phyloP scores from a whole-genome alignment of 1,284 basidiomycete species.

The Singerocomus rubriflavus region DNA sequence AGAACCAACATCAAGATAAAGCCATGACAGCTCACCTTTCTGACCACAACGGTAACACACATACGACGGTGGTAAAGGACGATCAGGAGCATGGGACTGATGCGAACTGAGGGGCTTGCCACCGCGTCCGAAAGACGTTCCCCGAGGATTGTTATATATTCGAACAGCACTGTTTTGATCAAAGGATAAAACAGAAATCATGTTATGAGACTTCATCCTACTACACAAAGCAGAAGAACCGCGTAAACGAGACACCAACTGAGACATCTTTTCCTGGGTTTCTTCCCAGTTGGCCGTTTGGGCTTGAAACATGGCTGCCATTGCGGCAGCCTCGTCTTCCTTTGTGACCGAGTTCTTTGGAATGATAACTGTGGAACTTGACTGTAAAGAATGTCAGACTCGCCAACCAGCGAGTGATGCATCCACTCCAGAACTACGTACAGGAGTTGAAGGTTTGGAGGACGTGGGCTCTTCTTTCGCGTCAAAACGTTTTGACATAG shows the following conservation, averaged over 20 bases:
- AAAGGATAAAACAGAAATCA: slow-evolving; percentile 39
- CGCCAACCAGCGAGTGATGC: slow-evolving; percentile 16
- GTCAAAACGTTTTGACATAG: slow-evolving; percentile 91
- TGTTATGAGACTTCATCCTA: slow-evolving; percentile 65
- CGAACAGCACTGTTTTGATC: slow-evolving; percentile 61
- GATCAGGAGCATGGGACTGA: slow-evolving; percentile 51
- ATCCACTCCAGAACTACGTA: slow-evolving; percentile 26
- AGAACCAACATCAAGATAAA: slow-evolving; percentile 1
- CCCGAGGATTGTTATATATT: slow-evolving; percentile 64
- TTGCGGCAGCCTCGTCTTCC: slow-evolving; percentile 81
- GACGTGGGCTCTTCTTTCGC: slow-evolving; percentile 61
- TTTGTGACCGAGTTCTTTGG: slow-evolving; percentile 47
- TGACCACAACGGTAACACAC: slow-evolving; percentile 99
- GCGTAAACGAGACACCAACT: slow-evolving; percentile 71
- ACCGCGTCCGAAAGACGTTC: slow-evolving; percentile 54
- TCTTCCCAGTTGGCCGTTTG: slow-evolving; percentile 93
- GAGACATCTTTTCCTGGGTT: slow-evolving; percentile 95
- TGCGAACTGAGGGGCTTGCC: slow-evolving; percentile 56
- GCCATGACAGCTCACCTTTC: slow-evolving; percentile 66
- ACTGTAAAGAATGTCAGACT: slow-evolving; percentile 28
- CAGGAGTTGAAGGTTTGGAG: slow-evolving; percentile 31
- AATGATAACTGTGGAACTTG: slow-evolving; percentile 20
- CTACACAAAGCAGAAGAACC: slow-evolving; percentile 55
- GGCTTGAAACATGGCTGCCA: slow-evolving; percentile 94
- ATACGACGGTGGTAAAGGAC: slow-evolving; percentile 87